phyloP scores from a whole-genome alignment of 148 eudicot species.

The Oxyria digyna region DNA sequence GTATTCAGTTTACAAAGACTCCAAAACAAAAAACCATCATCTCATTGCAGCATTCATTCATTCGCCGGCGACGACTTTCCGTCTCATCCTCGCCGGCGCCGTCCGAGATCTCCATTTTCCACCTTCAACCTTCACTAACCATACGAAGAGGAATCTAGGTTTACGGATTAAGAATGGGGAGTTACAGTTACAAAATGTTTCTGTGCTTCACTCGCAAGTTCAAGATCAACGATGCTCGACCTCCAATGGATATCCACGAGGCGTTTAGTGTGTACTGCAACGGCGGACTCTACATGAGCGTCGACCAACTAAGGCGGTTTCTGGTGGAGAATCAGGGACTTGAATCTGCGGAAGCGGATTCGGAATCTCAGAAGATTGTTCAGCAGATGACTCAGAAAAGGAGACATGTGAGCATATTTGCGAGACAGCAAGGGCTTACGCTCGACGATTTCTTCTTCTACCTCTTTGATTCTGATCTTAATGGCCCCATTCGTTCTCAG shows the following conservation, averaged over 20 bases:
- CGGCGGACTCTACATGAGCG: conserved; percentile 14
- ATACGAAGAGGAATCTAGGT: neutral
- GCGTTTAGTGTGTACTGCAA: conserved; percentile 26
- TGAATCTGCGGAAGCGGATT: conserved; percentile 12
- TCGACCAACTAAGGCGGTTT: conserved; percentile 22
- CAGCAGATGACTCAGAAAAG: conserved; percentile 15
- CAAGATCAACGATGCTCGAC: conserved; percentile 31
- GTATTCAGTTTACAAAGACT: conserved; percentile 18
- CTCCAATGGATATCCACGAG: conserved; percentile 39
- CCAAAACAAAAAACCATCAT: conserved; percentile 22
- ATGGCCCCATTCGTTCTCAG: conserved; percentile 30
- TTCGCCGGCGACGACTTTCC: neutral
- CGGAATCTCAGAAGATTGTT: conserved; percentile 22
- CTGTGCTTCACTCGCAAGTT: conserved; percentile 44
- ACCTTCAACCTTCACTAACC: neutral
- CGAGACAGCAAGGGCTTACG: conserved; percentile 14
- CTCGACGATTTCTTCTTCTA: conserved; percentile 39
- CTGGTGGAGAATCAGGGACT: conserved; percentile 3
- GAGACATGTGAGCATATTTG: conserved; percentile 8
- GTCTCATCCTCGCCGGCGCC: neutral
- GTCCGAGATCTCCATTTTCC: neutral
- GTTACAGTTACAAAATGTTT: conserved; percentile 41
- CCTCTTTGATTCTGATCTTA: conserved; percentile 36
- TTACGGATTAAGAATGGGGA: neutral
- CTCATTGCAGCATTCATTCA: neutral